A percentile compares a stretch with the other conserved stretches of the same genome.
Conservation (phyloP, 495 filamentous ascomycete genomes). For the Alectoria sarmentosa region DNA sequence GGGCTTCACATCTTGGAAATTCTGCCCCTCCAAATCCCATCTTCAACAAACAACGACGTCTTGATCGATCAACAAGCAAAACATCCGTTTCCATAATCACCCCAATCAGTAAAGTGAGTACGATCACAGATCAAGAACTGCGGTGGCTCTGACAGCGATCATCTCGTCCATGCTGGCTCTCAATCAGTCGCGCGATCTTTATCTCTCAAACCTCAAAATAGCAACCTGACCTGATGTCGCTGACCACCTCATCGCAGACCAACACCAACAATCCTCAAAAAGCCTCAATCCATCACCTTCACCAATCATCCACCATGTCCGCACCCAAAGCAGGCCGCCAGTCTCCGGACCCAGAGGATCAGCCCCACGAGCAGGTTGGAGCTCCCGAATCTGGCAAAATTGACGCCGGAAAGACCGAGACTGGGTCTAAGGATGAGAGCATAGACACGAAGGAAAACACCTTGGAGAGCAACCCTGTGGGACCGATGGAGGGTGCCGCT, state of each 20-base stretch:
- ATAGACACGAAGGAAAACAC: constrained; percentile 32
- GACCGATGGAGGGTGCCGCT: constrained; percentile 60
- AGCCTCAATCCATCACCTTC: neutral
- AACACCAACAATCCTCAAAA: too few relatives aligned
- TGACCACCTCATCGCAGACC: too few relatives aligned
- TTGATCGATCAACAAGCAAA: neutral
- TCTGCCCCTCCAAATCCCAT: constrained; percentile 1
- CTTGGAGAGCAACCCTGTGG: constrained; percentile 59
- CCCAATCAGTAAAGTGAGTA: neutral
- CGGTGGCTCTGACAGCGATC: too few relatives aligned
- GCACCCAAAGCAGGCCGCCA: constrained; percentile 59
- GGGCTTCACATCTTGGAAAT: constrained; percentile 5
- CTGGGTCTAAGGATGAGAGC: constrained; percentile 36
- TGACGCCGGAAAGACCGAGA: constrained; percentile 30
- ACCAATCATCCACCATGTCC: constrained; percentile 43
- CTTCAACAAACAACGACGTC: neutral
- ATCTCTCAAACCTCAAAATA: neutral
- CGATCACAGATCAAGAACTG: too few relatives aligned
- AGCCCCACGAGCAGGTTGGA: constrained; percentile 56
- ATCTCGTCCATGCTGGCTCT: neutral
- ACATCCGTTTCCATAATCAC: neutral
- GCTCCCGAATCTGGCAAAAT: constrained; percentile 50
- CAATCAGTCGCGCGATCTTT: neutral
- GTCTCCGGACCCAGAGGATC: constrained; percentile 70
- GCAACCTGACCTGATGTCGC: neutral